Base-by-base conservation (phyloP, 495 filamentous ascomycete species). In the Elasticomyces elasticus region DNA sequence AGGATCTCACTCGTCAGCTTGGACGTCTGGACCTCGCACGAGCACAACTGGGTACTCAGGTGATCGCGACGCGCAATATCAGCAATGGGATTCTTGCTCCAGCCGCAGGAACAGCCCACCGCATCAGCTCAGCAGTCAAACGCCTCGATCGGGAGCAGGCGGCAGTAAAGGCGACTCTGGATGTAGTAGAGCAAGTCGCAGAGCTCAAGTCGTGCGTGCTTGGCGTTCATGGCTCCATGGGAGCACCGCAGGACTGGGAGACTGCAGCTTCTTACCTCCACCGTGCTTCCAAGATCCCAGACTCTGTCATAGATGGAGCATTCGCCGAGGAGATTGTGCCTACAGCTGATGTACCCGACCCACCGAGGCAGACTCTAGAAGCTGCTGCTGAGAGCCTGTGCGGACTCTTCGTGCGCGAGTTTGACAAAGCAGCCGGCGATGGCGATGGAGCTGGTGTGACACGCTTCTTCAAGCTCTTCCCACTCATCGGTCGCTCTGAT, bases 171-270 rank as follows among this genome's bases (percentile, higher is more conserved):
- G 82, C 86, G 23, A 97, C 94, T 6, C 71, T 98, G 45, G 81
- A 83, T 31, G 89, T 98, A 22, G 92, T 97, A 3, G 91, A 96
- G 64, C 90, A 95, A 67, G 94, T 98, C 5, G 83, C 87, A 7
- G 92, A 98, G 71, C 83, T 98, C 44, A 96, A 96, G 68, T 81
- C 90, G 6, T 98, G 92, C 64, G 87, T 97, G 37, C 79, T 95
- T 19, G 94, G 92, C n/a, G 89, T 97, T 24, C 81, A 87, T 13
- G 90, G 88, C 17, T 90, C 86, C 37, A 97, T 98, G 92, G 94
- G 92, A 12, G 92, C 89, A 1, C 85, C 94, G 35, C 92, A 98
- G 68, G 94, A 97, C 69, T 98, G 94, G 94, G 92, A 98, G 71
- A 91, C 84, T 0, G 92, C 92, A 3, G 92, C 92, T 35, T 84